Evolutionary conservation across 2,329 filamentous ascomycete genomes (phyloP).

Genomic region (Calonectria ilicicola): DNA sequence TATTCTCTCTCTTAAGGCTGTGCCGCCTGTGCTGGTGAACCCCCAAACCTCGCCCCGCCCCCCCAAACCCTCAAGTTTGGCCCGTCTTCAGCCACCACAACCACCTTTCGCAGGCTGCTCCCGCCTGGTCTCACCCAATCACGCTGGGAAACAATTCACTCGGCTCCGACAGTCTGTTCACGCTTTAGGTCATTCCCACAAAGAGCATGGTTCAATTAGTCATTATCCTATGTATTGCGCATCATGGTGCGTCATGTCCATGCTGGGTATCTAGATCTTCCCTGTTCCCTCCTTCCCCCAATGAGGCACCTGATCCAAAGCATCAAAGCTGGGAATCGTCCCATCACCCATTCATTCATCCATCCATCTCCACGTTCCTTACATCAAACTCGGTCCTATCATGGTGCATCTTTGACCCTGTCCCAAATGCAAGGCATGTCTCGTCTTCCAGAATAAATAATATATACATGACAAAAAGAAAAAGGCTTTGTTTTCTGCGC

Average conservation of each 20-base stretch:
- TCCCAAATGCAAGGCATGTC: background rate
- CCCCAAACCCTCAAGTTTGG: constrained; percentile 5
- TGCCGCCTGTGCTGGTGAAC: background rate
- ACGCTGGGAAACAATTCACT: background rate
- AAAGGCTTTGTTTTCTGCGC: background rate
- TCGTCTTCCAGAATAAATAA: background rate
- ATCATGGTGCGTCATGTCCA: constrained; percentile 4
- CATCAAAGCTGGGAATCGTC: background rate
- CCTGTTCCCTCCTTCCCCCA: background rate
- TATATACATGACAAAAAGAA: background rate
- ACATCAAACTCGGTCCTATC: background rate
- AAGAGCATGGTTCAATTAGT: background rate
- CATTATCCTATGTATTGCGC: background rate
- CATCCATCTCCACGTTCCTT: background rate
- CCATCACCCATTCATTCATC: background rate
- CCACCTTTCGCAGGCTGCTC: background rate
- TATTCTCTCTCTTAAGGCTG: background rate
- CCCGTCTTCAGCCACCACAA: background rate
- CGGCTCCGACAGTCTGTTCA: background rate
- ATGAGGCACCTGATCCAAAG: background rate
- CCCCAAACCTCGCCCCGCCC: background rate
- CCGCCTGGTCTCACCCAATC: background rate
- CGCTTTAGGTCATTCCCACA: background rate
- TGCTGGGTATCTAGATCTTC: background rate
- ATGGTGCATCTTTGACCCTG: background rate